These are phyloP conservation scores for Coemansia erecta DNA, from an alignment of 192 early-diverging fungal genomes.

Conservation along the genomic window DNA sequence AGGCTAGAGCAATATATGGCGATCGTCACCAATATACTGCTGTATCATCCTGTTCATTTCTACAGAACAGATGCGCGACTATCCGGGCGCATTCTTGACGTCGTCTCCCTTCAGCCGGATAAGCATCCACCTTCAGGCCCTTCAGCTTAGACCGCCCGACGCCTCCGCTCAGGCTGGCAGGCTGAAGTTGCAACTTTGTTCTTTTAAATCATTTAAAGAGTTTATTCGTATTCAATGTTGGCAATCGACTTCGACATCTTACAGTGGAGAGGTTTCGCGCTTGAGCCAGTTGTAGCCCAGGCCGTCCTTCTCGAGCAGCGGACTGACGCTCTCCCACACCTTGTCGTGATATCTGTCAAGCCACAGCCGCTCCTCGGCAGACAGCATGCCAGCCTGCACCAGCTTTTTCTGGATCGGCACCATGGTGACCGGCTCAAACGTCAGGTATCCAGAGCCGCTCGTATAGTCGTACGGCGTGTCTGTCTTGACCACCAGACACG, in stretches of 20 bases:
- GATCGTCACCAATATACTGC: too few species aligned
- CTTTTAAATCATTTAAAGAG: too few species aligned
- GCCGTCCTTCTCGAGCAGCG: constrained; percentile 66
- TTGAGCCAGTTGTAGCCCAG: constrained; percentile 78
- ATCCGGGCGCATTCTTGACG: too few species aligned
- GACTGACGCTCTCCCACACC: constrained; percentile 76
- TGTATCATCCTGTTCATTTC: too few species aligned
- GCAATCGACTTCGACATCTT: constrained; percentile 1
- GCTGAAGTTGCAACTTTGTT: too few species aligned
- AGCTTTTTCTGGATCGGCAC: constrained; percentile 86
- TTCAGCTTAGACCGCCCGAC: too few species aligned
- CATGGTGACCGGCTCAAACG: constrained; percentile 90
- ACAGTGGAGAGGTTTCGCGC: constrained; percentile 73
- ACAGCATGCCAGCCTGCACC: constrained; percentile 69
- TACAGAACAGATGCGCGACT: too few species aligned
- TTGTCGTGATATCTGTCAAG: constrained; percentile 81
- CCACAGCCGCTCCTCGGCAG: constrained; percentile 77
- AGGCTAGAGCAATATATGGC: too few species aligned
- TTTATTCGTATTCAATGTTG: background rate
- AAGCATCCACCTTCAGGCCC: too few species aligned
- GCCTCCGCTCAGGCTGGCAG: too few species aligned
- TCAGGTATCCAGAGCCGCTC: constrained; percentile 73
- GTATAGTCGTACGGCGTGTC: constrained; percentile 80
- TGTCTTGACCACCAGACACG: constrained; percentile 74
- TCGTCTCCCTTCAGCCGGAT: too few species aligned